phyloP scores from a whole-genome alignment of 352 stramenopile genomes.

The Globisporangium nagaii region DNA sequence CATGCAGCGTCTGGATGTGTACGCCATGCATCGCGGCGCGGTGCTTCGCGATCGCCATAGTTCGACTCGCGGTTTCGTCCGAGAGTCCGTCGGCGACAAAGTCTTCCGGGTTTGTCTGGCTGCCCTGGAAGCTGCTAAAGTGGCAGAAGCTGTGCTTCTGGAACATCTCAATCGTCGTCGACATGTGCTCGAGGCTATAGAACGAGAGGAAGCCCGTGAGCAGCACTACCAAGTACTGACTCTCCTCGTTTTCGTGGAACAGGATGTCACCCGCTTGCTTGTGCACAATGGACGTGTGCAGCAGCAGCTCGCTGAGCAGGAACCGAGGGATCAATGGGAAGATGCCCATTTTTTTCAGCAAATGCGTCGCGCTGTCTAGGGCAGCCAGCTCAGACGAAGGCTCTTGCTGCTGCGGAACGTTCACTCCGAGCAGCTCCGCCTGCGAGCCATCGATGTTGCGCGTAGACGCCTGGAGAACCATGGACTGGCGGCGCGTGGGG shows the following conservation, averaged over 20 bases:
- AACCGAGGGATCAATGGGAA: slow-evolving; percentile 31
- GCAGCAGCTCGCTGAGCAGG: slow-evolving; percentile 33
- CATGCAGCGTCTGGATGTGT: slow-evolving; percentile 50
- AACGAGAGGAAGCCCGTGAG: slow-evolving; percentile 48
- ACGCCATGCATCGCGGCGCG: slow-evolving; percentile 40
- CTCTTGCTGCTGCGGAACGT: background rate
- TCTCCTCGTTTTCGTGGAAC: slow-evolving; percentile 38
- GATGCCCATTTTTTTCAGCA: slow-evolving; percentile 40
- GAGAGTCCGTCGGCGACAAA: slow-evolving; percentile 9
- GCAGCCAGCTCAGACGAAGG: background rate
- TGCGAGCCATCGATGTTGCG: too few species aligned
- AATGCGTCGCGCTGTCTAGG: slow-evolving; percentile 21
- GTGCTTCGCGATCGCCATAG: slow-evolving; percentile 16
- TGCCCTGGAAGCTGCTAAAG: slow-evolving; percentile 25
- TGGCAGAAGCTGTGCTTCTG: slow-evolving; percentile 52
- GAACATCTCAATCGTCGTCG: slow-evolving; percentile 54
- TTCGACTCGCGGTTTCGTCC: background rate
- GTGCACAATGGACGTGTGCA: slow-evolving; percentile 20
- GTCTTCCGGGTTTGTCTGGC: slow-evolving; percentile 25
- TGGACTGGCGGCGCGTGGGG: background rate
- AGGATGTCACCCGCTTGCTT: slow-evolving; percentile 47
- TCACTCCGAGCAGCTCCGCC: too few species aligned
- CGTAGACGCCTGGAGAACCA: background rate
- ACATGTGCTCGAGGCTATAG: slow-evolving; percentile 61
- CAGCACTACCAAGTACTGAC: slow-evolving; percentile 32